A percentile compares a stretch with the other conserved stretches of the same genome.
Evolutionary conservation across 2,329 filamentous ascomycete genomes (phyloP).

Genomic region (Paraphaeosphaeria sporulosa): DNA sequence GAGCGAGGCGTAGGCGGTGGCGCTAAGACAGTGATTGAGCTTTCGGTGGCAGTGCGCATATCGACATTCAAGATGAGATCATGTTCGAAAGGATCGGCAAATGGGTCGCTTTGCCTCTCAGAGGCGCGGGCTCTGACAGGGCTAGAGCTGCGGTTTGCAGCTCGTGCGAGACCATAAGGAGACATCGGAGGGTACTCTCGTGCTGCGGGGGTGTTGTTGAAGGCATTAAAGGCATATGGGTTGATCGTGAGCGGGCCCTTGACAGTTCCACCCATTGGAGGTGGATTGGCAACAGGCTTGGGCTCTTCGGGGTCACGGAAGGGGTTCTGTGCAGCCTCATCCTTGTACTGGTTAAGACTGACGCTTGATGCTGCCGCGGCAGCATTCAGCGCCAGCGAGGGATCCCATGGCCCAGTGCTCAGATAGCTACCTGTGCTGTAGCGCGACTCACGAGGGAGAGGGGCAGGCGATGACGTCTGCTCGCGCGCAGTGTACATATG

Average conservation of each 20-base stretch:
- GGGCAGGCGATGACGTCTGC: not conserved
- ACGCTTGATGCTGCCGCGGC: conserved; percentile 9
- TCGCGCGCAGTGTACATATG: conserved; percentile 6
- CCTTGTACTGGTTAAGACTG: conserved; percentile 13
- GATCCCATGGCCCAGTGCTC: conserved; percentile 13
- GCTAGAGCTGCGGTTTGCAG: conserved; percentile 13
- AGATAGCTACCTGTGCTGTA: conserved; percentile 17
- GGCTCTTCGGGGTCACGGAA: conserved; percentile 31
- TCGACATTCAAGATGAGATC: conserved; percentile 41
- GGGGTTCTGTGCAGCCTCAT: conserved; percentile 19
- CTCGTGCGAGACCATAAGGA: conserved; percentile 23
- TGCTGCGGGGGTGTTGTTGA: conserved; percentile 19
- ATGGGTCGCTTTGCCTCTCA: conserved; percentile 28
- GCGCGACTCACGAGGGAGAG: conserved; percentile 16
- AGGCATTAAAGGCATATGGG: conserved; percentile 23
- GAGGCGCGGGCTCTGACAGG: conserved; percentile 20
- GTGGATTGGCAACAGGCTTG: conserved; percentile 30
- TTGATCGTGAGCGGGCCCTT: conserved; percentile 27
- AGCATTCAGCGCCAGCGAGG: conserved; percentile 8
- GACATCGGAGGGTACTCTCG: conserved; percentile 32
- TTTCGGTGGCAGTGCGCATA: conserved; percentile 35
- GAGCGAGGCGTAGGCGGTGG: conserved; percentile 31
- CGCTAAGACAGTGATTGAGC: conserved; percentile 35
- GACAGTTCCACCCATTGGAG: conserved; percentile 21
- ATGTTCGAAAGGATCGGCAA: conserved; percentile 37